These are phyloP conservation scores for Syncephalastrum monosporum DNA, from an alignment of 371 early-diverging fungal species.

Conservation along the genomic window DNA sequence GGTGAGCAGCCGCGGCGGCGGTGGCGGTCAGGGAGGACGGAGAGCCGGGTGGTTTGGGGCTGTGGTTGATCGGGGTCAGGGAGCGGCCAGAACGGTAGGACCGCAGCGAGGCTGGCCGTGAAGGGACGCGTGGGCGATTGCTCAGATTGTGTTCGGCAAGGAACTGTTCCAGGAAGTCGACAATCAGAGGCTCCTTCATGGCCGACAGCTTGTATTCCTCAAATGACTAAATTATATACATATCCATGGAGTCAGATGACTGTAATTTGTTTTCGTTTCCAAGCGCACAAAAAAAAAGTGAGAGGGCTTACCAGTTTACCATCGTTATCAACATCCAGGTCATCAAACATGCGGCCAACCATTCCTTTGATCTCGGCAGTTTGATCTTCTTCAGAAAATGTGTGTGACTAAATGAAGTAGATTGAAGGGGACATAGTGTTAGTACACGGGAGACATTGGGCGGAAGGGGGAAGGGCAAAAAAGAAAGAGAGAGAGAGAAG, in stretches of 20 bases:
- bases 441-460: slow-evolving; percentile 1
- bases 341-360: slow-evolving; percentile 74
- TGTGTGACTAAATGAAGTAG: slow-evolving; percentile 40
- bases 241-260: slow-evolving; percentile 1
- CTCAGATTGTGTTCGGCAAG: slow-evolving; percentile 54
- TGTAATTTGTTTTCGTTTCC: not conserved
- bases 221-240: slow-evolving; percentile 52
- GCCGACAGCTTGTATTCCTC: slow-evolving; percentile 80
- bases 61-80: slow-evolving; percentile 15
- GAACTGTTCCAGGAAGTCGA: slow-evolving; percentile 79
- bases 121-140: slow-evolving; percentile 40
- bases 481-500: not conserved
- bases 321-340: slow-evolving; percentile 83
- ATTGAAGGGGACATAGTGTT: not conserved
- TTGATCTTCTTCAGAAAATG: slow-evolving; percentile 73
- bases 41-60: slow-evolving; percentile 18
- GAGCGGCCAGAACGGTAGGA: slow-evolving; percentile 33
- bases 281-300: too few relatives aligned
- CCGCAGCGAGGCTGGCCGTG: slow-evolving; percentile 50
- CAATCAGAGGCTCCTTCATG: slow-evolving; percentile 81
- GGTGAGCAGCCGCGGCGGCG: slow-evolving; percentile 7
- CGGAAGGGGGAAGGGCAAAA: slow-evolving; percentile 1
- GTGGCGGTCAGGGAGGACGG: slow-evolving; percentile 16
- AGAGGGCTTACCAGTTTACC: slow-evolving; percentile 61
- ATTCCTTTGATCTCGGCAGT: slow-evolving; percentile 62